A percentile compares a stretch with the other conserved stretches of the same genome.
Evolutionary conservation across 768 basidiomycete genomes (phyloP).

Genomic region (Termitomyces titanicus): DNA sequence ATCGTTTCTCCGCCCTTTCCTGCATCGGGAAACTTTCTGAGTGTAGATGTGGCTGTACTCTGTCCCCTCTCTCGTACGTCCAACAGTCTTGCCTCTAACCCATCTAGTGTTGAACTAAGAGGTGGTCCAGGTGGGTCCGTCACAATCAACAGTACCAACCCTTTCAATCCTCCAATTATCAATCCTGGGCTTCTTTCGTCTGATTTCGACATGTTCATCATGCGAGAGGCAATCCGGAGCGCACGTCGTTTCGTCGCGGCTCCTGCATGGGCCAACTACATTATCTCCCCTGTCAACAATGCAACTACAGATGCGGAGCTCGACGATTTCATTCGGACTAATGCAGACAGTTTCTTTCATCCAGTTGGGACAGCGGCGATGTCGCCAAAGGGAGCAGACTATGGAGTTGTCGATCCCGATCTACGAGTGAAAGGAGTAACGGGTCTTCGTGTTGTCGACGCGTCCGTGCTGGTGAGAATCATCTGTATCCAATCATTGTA

Average conservation of each 20-base stretch:
- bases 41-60: neutral
- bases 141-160: conserved; percentile 30
- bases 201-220: conserved; percentile 18
- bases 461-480: conserved; percentile 20
- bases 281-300: neutral
- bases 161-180: conserved; percentile 37
- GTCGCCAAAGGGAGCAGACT: conserved; percentile 18
- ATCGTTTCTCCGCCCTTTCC: neutral
- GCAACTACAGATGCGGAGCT: neutral
- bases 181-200: conserved; percentile 30
- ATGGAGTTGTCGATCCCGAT: conserved; percentile 30
- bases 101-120: neutral
- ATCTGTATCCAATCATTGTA: too few species aligned
- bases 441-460: conserved; percentile 33
- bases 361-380: conserved; percentile 27
- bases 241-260: conserved; percentile 9
- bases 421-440: conserved; percentile 28
- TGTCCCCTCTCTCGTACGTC: conserved; percentile 8
- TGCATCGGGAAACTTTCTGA: neutral
- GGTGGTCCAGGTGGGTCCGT: conserved; percentile 16
- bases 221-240: conserved; percentile 19
- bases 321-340: neutral
- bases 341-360: conserved; percentile 11
- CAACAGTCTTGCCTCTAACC: conserved; percentile 8
- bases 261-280: conserved; percentile 9